Percentiles rank a stretch among this genome's conserved stretches.
These are phyloP conservation scores for Termitomyces sp. DNA, from an alignment of 768 basidiomycete genomes.

Conservation along the genomic window DNA sequence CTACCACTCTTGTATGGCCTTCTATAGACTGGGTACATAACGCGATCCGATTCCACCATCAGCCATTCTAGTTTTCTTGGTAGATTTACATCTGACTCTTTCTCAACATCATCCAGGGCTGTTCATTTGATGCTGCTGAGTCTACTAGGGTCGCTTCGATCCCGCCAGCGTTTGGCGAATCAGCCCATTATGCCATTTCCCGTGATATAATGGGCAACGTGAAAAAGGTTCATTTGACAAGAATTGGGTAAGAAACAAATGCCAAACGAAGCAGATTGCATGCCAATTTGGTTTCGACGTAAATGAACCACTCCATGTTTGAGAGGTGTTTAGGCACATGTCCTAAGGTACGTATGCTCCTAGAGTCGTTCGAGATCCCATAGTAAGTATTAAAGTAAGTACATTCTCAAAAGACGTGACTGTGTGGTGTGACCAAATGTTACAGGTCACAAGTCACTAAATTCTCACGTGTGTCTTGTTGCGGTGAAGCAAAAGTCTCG, in stretches of 20 bases:
- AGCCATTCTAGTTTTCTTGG: neutral
- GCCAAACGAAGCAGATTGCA: no score
- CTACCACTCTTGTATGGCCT: neutral
- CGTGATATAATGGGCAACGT: neutral
- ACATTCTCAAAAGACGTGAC: no score
- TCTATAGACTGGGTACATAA: neutral
- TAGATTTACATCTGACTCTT: no score
- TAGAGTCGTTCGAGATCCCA: no score
- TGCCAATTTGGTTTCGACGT: neutral
- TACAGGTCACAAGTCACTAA: constrained; percentile 17
- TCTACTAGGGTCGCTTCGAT: neutral
- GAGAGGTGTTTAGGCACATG: neutral
- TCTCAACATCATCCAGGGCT: no score
- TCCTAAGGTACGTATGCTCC: neutral
- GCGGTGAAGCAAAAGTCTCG: constrained; percentile 33
- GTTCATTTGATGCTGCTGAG: neutral
- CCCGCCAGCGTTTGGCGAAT: neutral
- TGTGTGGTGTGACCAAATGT: neutral
- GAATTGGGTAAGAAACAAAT: neutral
- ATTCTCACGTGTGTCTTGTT: constrained; percentile 37
- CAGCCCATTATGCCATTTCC: neutral
- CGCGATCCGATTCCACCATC: neutral
- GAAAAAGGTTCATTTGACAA: neutral
- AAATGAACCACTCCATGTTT: neutral
- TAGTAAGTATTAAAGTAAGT: no score